Conservation (phyloP, 306 rosid species). For the Prunus mongolica region DNA sequence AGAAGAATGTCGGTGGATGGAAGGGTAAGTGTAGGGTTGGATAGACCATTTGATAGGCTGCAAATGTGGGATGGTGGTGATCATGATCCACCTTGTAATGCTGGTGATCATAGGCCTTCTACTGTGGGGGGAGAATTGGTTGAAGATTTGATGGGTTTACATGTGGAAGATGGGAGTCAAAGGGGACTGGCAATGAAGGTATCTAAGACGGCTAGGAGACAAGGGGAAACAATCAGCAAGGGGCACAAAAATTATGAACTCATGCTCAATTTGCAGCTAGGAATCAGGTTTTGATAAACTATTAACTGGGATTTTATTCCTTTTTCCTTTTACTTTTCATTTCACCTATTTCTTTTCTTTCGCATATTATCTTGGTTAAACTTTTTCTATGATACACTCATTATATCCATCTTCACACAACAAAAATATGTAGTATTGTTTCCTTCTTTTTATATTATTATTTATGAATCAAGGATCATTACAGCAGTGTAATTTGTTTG, state of each 20-base stretch:
- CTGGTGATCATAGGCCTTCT: constrained; percentile 21
- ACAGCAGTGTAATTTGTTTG: background rate
- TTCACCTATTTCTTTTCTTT: background rate
- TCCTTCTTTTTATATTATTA: too few species aligned
- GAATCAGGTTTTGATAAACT: constrained; percentile 52
- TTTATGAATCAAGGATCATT: too few species aligned
- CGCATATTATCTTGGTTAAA: background rate
- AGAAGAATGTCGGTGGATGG: constrained; percentile 79
- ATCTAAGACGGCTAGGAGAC: constrained; percentile 56
- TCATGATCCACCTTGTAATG: constrained; percentile 5
- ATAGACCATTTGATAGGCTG: constrained; percentile 60
- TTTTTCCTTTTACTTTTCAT: background rate
- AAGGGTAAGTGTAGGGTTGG: constrained; percentile 55
- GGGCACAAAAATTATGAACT: constrained; percentile 90
- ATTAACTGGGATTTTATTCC: background rate
- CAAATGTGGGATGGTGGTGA: constrained; percentile 53
- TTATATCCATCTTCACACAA: too few species aligned
- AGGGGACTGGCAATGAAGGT: constrained; percentile 36
- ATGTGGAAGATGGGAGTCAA: constrained; percentile 26
- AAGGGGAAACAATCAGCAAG: constrained; percentile 72
- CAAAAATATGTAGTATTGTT: too few species aligned
- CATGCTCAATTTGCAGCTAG: constrained; percentile 88
- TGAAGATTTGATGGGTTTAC: constrained; percentile 32
- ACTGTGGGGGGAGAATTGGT: constrained; percentile 31
- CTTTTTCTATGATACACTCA: background rate